Evolutionary conservation across 352 stramenopile genomes (phyloP), one percentile per base, ranked within the genome.

Genomic region (Halophytophthora polymorphica): DNA sequence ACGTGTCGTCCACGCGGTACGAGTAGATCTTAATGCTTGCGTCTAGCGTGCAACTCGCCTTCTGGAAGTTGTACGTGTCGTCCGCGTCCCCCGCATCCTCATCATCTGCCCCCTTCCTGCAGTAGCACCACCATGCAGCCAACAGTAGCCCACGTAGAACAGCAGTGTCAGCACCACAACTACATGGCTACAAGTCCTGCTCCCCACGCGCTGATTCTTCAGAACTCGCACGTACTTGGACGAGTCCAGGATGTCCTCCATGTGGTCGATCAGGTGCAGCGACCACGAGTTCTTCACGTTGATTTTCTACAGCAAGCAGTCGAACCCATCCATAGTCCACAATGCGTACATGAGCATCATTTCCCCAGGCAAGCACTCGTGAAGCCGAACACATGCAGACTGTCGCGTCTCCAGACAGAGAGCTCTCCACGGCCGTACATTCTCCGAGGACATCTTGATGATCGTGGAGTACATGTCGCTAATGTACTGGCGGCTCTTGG

Each of bases 1-100:
- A 97, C 42, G 97, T 98, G 65, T 98, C 96, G 61, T 99, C 97
- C 28, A 99, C 97, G 49, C 97, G 91, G 66, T 98, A 98, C 33
- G 93, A 98, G 70, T 99, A 99, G 56, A 99, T 99, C 70, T 99
- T 99, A 21, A 99, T 94, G 58, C 87, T 98, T 2, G 97, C 96
- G 64, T 99, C 96, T n/a, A 99, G 63, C 15, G 96, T 98, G 66
- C 96, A 99, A 53, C 86, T 98, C 22, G 97, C 97, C 53, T 98
- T 98, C 58, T 98, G 96, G 61, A 99, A 99, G 64, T 99, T 99
- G 49, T 86, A 93, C 49, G 83, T 91, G 19, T 82, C 69, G 28
- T 85, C 55, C 3, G 57, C 50, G 28, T 70, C 58, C 41, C 71
- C 73, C 18, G 69, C 68, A 15, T 80, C 50, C 15, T 59, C 64